Conservation (phyloP, 1,139 yeast genomes). For the Suhomyces choctaworum region DNA sequence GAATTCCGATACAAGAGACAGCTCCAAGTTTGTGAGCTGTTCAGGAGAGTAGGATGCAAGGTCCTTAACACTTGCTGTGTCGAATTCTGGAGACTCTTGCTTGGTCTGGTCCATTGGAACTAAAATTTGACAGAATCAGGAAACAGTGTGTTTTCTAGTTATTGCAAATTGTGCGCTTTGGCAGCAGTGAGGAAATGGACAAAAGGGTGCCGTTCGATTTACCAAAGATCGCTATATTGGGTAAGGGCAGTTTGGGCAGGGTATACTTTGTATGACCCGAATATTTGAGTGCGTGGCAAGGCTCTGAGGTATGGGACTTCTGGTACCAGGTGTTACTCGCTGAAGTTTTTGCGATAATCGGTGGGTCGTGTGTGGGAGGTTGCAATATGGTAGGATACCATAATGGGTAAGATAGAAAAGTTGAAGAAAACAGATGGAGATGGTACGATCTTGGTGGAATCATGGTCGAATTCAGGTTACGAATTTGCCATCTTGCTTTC, state of each 20-base stretch:
- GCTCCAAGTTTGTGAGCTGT: slow-evolving; percentile 32
- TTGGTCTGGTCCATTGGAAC: slow-evolving; percentile 2
- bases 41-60: slow-evolving; percentile 26
- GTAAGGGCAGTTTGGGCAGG: no score
- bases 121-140: neutral
- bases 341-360: slow-evolving; percentile 14
- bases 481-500: no score
- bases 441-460: no score
- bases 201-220: no score
- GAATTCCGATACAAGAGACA: slow-evolving; percentile 34
- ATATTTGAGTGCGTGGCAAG: no score
- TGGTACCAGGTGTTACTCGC: slow-evolving; percentile 1
- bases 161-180: slow-evolving; percentile 7
- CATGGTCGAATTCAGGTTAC: no score
- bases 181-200: no score
- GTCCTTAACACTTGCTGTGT: slow-evolving; percentile 6
- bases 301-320: no score
- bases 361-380: slow-evolving; percentile 12
- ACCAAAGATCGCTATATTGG: no score
- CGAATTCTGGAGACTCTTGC: neutral
- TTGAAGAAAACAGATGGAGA: no score
- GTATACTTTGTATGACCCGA: no score
- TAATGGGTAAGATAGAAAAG: no score
- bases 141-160: neutral
- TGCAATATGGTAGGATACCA: slow-evolving; percentile 5